These are phyloP conservation scores for Asclepias syriaca DNA, from an alignment of 257 asterid species.

Conservation along the genomic window DNA sequence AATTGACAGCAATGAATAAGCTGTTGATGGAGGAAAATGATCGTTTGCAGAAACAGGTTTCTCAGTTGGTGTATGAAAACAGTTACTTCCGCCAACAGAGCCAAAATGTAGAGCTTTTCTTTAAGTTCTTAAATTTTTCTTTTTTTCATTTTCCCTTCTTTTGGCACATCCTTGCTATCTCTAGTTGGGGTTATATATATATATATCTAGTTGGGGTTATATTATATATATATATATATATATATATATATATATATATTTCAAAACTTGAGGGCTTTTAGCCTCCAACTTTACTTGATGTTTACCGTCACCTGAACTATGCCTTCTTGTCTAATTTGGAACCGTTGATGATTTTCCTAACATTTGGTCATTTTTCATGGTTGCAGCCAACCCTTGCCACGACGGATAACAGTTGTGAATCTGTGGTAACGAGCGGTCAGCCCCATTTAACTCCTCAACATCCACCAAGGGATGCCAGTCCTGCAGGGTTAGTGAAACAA, in stretches of 20 bases:
- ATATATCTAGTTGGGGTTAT: too few species aligned
- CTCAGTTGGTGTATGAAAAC: conserved; percentile 89
- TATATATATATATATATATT: too few species aligned
- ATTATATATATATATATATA: too few species aligned
- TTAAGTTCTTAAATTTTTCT: not conserved
- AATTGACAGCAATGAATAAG: conserved; percentile 89
- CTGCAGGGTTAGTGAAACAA: conserved; percentile 67
- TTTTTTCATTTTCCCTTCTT: not conserved
- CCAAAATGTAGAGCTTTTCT: conserved; percentile 45
- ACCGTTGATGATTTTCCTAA: not conserved
- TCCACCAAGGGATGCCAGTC: conserved; percentile 99
- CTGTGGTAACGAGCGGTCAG: conserved; percentile 97
- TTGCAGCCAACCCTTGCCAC: conserved; percentile 67
- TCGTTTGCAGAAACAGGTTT: conserved; percentile 93
- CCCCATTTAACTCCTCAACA: conserved; percentile 80
- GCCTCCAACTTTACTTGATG: too few species aligned
- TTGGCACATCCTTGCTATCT: not conserved
- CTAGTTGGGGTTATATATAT: too few species aligned
- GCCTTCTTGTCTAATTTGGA: too few species aligned
- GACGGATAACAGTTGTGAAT: conserved; percentile 92
- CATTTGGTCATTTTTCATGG: conserved; percentile 11
- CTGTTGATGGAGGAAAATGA: conserved; percentile 98
- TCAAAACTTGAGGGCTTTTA: too few species aligned
- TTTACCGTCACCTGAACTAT: too few species aligned
- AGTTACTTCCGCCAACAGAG: conserved; percentile 78